Conservation (phyloP, 345 rosid genomes). For the Raphanus sativus region DNA sequence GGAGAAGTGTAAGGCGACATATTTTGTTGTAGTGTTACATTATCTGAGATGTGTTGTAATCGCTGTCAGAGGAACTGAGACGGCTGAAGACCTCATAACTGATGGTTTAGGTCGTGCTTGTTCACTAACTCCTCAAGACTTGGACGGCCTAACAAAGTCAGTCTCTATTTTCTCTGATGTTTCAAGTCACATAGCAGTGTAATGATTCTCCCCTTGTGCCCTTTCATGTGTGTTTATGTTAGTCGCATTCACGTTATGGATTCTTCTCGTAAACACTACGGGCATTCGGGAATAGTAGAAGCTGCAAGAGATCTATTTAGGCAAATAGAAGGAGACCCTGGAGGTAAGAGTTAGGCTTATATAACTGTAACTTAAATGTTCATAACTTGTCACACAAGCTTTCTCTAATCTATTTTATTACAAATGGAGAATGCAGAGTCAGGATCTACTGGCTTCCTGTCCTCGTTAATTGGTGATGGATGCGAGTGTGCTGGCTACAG, state of each 20-base stretch:
- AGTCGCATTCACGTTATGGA: slow-evolving; percentile 45
- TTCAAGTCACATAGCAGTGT: too few relatives aligned
- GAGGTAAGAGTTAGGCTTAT: slow-evolving; percentile 37
- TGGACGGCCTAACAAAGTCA: slow-evolving; percentile 74
- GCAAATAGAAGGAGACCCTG: slow-evolving; percentile 77
- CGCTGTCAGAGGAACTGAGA: slow-evolving; percentile 92
- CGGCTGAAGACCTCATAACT: slow-evolving; percentile 93
- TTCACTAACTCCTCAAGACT: slow-evolving; percentile 58
- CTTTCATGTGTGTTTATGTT: slow-evolving; percentile 15
- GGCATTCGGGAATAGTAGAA: slow-evolving; percentile 79
- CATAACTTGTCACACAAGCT: not conserved
- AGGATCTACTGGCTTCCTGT: slow-evolving; percentile 55
- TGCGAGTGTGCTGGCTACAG: slow-evolving; percentile 89
- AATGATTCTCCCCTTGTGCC: too few relatives aligned
- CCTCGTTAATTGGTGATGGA: slow-evolving; percentile 77
- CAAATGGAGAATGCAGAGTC: slow-evolving; percentile 41
- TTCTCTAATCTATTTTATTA: not conserved
- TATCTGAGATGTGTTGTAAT: slow-evolving; percentile 70
- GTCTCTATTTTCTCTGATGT: slow-evolving; percentile 35
- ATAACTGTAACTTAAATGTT: not conserved
- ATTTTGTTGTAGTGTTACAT: slow-evolving; percentile 81
- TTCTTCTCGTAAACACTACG: slow-evolving; percentile 71
- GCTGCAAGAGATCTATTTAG: slow-evolving; percentile 79
- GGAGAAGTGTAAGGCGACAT: slow-evolving; percentile 84
- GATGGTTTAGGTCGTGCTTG: slow-evolving; percentile 86